phyloP scores from a whole-genome alignment of 768 basidiomycete species.

The Amanita brunnescens region DNA sequence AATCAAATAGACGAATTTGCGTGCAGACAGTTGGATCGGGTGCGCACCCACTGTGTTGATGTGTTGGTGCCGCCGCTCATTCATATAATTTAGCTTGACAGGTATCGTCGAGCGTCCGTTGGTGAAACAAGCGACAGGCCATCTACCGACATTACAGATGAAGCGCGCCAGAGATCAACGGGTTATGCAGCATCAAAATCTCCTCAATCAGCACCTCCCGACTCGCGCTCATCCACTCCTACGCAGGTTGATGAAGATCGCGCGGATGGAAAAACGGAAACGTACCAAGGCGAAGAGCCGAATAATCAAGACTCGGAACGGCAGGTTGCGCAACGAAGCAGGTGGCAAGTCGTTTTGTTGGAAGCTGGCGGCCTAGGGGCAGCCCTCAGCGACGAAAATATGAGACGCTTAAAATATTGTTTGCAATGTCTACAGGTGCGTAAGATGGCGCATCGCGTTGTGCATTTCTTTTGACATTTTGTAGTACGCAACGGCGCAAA shows the following conservation, averaged over 20 bases:
- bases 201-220: constrained; percentile 23
- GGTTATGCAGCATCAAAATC: constrained; percentile 22
- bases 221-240: constrained; percentile 20
- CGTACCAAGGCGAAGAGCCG: constrained; percentile 1
- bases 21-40: constrained; percentile 77
- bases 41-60: constrained; percentile 31
- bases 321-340: constrained; percentile 63
- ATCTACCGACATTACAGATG: background rate
- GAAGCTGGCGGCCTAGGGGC: constrained; percentile 86
- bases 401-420: constrained; percentile 80
- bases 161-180: background rate
- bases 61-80: background rate
- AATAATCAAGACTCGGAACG: constrained; percentile 20
- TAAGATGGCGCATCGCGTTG: constrained; percentile 9
- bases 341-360: constrained; percentile 77
- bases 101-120: constrained; percentile 35
- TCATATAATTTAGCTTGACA: constrained; percentile 31
- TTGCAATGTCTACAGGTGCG: constrained; percentile 80
- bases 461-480: constrained; percentile 2
- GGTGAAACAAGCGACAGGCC: constrained; percentile 15
- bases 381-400: constrained; percentile 85
- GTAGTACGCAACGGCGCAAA: constrained; percentile 81
- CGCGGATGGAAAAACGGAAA: background rate
- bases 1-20: constrained; percentile 81
- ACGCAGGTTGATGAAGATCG: constrained; percentile 12